phyloP scores from a whole-genome alignment of 177 flowering plant genomes.

The Vitis hybrid region DNA sequence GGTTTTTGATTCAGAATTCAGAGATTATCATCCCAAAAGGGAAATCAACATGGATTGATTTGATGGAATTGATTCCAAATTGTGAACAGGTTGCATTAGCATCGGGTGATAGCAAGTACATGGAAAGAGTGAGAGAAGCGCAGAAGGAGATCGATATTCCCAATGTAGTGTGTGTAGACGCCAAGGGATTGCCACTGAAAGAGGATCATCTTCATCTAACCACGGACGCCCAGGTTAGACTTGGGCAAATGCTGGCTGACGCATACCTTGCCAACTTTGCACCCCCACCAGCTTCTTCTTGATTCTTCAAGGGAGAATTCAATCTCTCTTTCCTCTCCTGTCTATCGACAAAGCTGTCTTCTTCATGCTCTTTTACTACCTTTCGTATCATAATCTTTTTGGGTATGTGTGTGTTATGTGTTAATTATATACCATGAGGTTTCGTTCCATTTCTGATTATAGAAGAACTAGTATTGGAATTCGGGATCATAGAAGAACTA shows the following conservation, averaged over 20 bases:
- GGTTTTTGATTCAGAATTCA: too few species aligned
- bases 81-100: constrained; percentile 72
- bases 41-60: too few species aligned
- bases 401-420: too few species aligned
- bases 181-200: constrained; percentile 67
- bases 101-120: constrained; percentile 54
- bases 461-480: background rate
- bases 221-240: constrained; percentile 61
- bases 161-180: constrained; percentile 76
- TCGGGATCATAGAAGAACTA: background rate
- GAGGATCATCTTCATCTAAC: constrained; percentile 78
- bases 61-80: too few species aligned
- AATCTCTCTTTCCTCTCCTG: background rate
- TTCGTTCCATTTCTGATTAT: too few species aligned
- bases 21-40: too few species aligned
- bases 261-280: constrained; percentile 54
- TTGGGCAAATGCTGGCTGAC: constrained; percentile 69
- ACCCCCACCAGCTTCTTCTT: background rate
- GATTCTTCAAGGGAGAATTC: background rate
- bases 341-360: background rate
- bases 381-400: too few species aligned
- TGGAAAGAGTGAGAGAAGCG: constrained; percentile 72
- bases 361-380: background rate
- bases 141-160: constrained; percentile 55
- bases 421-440: too few species aligned